Evolutionary conservation across 768 basidiomycete species (phyloP).

Genomic region (Suillus subluteus): DNA sequence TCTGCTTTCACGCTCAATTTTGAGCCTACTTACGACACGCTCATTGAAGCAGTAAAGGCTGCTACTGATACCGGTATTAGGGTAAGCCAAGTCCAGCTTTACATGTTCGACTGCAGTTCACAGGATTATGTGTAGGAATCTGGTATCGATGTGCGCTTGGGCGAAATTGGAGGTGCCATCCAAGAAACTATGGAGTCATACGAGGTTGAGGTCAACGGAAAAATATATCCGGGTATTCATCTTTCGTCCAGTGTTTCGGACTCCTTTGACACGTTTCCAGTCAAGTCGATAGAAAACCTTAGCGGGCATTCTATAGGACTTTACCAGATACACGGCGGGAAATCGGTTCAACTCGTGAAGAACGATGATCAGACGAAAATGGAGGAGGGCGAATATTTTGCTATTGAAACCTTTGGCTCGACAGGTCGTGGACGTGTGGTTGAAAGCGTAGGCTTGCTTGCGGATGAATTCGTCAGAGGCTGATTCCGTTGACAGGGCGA

Average conservation of each 20-base stretch:
- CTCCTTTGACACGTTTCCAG: conserved; percentile 41
- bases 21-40: conserved; percentile 86
- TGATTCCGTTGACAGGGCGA: conserved; percentile 62
- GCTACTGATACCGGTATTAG: conserved; percentile 92
- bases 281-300: conserved; percentile 92
- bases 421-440: conserved; percentile 89
- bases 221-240: conserved; percentile 71
- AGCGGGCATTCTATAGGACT: conserved; percentile 92
- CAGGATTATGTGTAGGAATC: conserved; percentile 61
- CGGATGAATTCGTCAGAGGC: conserved; percentile 1
- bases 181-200: conserved; percentile 99
- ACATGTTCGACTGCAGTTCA: conserved; percentile 6
- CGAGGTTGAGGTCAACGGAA: conserved; percentile 91
- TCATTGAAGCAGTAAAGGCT: conserved; percentile 90
- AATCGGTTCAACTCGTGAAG: conserved; percentile 88
- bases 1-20: conserved; percentile 94
- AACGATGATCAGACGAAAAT: conserved; percentile 92
- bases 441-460: conserved; percentile 60
- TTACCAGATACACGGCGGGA: conserved; percentile 94
- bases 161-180: conserved; percentile 88
- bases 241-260: conserved; percentile 2
- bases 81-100: conserved; percentile 43
- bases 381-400: conserved; percentile 99
- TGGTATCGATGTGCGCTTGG: conserved; percentile 93
- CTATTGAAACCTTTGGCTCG: conserved; percentile 99